A percentile compares a stretch with the other conserved stretches of the same genome.
Evolutionary conservation across 2,329 filamentous ascomycete genomes (phyloP).

Genomic region (Allantophomopsis cytisporea): DNA sequence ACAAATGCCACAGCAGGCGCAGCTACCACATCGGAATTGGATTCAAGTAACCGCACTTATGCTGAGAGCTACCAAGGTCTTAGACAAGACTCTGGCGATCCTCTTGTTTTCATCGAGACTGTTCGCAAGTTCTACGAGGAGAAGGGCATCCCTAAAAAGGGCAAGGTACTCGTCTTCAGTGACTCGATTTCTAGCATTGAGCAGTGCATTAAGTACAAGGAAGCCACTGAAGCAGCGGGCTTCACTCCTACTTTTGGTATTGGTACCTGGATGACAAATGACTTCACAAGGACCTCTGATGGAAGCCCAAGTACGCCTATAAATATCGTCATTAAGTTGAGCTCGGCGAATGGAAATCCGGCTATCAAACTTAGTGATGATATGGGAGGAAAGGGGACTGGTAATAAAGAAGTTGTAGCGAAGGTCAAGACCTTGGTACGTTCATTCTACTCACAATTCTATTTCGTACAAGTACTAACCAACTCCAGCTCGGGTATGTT

Average conservation of each 20-base stretch:
- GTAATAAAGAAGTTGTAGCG: conserved; percentile 64
- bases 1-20: conserved; percentile 25
- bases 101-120: conserved; percentile 48
- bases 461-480: too few species aligned
- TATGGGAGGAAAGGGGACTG: conserved; percentile 79
- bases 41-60: conserved; percentile 35
- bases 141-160: conserved; percentile 39
- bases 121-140: conserved; percentile 31
- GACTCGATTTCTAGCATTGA: conserved; percentile 81
- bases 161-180: conserved; percentile 55
- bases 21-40: conserved; percentile 17
- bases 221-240: conserved; percentile 62
- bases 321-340: conserved; percentile 97
- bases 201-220: conserved; percentile 80
- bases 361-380: conserved; percentile 93
- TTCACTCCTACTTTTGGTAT: conserved; percentile 87
- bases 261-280: conserved; percentile 91
- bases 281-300: conserved; percentile 62
- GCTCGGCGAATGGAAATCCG: conserved; percentile 64
- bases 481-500: conserved; percentile 45
- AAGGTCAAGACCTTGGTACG: conserved; percentile 52
- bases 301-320: conserved; percentile 77
- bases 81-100: conserved; percentile 61
- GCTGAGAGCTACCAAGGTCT: conserved; percentile 55
- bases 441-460: too few species aligned